These are phyloP conservation scores for Hanseniaspora jakobsenii DNA, from an alignment of 805 yeast species.

Conservation along the genomic window DNA sequence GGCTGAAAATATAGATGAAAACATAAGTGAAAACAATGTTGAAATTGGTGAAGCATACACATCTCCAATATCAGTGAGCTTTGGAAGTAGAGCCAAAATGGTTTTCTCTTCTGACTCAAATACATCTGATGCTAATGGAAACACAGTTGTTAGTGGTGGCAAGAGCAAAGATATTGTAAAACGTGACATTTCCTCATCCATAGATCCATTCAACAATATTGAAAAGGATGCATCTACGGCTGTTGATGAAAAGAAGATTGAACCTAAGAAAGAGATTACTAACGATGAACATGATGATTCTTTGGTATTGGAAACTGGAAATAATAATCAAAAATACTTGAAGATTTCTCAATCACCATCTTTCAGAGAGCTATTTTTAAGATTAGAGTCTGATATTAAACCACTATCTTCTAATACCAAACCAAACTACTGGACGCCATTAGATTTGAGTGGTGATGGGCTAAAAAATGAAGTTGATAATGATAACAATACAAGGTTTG, in stretches of 20 bases:
- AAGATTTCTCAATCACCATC: conserved; percentile 13
- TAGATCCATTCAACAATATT: too few species aligned
- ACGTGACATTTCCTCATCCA: too few species aligned
- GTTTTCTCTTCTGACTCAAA: conserved; percentile 1
- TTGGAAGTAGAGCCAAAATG: neutral
- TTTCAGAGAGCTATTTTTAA: conserved; percentile 13
- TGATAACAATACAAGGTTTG: neutral
- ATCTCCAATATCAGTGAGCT: neutral
- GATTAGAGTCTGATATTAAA: conserved; percentile 9
- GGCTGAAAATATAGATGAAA: too few species aligned
- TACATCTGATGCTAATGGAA: neutral
- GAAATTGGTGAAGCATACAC: conserved; percentile 8
- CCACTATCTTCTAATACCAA: conserved; percentile 1
- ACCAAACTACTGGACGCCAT: conserved; percentile 11
- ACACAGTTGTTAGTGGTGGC: neutral
- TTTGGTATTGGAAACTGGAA: neutral
- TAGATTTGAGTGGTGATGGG: neutral
- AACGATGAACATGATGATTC: neutral
- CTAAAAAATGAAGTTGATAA: conserved; percentile 1
- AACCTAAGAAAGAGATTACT: too few species aligned
- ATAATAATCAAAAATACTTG: neutral
- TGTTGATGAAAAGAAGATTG: too few species aligned
- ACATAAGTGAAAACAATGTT: neutral
- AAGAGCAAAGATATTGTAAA: neutral
- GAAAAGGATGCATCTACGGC: too few species aligned